Base-by-base conservation (phyloP, 2,329 filamentous ascomycete genomes). In the Colletotrichum eremochloae region DNA sequence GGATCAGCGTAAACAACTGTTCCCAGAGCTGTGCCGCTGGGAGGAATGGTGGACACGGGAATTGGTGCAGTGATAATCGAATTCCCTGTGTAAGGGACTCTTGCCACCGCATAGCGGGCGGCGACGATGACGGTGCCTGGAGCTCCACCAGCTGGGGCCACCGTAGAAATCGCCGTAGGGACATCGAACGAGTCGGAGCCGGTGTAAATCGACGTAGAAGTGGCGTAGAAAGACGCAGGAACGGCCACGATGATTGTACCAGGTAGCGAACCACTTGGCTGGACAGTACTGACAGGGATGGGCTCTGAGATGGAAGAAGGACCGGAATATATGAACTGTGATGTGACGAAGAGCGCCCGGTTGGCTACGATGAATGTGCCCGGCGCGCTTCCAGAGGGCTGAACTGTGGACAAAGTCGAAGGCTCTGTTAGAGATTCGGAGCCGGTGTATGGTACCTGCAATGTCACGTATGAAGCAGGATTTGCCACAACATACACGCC, bases 1-100 rank as follows among this genome's bases (percentile, higher is more conserved):
- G 60, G 60, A 18, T 63, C 31, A 12, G 60, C 60, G 31, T 52
- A 63, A 5, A 74, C 29, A 12, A 75, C 56, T 1, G 74, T 74
- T 9, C 74, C 72, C 1, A 65, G 61, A 0, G 18, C 55, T 6
- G 71, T 66, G 2, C 64, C 63, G 36, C 60, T 67, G 50, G 67
- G 70, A 2, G 63, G 57, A 14, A 71, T 63, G n/a, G 74, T 74
- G 2, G 68, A 20, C 29, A 71, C 31, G 2, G 65, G 57, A 2
- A 66, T 71, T 1, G 68, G 64, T 5, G 33, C 58, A 1, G 52
- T 68, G n/a, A 68, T 68, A 20, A 29, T 20, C 15, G 56, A 48
- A 42, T 36, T 53, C 1, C 64, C 64, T 2, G 64, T 61, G 15
- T 62, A 62, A 31, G 31, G 42, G 29, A 62, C 60, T 50, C 44